Evolutionary conservation across 2,329 filamentous ascomycete genomes (phyloP), one percentile per base, ranked within the genome.

Genomic region (Nothophaeocryptopus gaeumannii): DNA sequence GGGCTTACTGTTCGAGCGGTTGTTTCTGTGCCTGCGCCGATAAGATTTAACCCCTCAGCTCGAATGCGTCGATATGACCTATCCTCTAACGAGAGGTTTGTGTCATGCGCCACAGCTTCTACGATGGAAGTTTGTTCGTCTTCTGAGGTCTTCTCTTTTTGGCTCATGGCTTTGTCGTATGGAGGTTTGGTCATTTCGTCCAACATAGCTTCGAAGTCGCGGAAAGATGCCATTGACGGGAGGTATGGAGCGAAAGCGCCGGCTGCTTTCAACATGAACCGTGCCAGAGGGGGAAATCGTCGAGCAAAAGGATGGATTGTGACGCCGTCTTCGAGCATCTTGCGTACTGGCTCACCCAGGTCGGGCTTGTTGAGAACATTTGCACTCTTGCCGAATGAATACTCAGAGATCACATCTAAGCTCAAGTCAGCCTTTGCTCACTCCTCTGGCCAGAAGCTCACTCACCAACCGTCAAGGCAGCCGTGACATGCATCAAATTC

Each of bases 11-110:
- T 66, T 35, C 69, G 70, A 1, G 67, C 74, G 7, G 70, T 68
- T 0, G 74, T 78, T 49, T 77, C 73, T 9, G 67, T 67, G 4
- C 74, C 75, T 3, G 68, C 75, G 52, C 75, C 74, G 53, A 77
- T 65, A 45, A 78, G 61, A 0, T 70, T 69, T 54, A 70, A 67
- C 0, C 67, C 69, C 61, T 77, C 75, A 9, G 75, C 70, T 34
- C 67, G 53, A 8, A 64, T 58, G 34, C 68, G 63, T 15, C 61
- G 65, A 26, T 67, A 63, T 12, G 69, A 72, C 13, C 45, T 49
- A 26, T 65, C 64, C 51, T 69, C 65, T 10, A 65, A 64, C 5
- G 38, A 36, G 3, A 46, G 32, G 10, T 15, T n/a, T 14, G 41
- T n/a, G 26, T 35, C 20, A 10, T 38, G 13, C 15, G 31, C 47